Evolutionary conservation across 2,329 filamentous ascomycete species (phyloP).

Genomic region (Calonectria henricotiae): DNA sequence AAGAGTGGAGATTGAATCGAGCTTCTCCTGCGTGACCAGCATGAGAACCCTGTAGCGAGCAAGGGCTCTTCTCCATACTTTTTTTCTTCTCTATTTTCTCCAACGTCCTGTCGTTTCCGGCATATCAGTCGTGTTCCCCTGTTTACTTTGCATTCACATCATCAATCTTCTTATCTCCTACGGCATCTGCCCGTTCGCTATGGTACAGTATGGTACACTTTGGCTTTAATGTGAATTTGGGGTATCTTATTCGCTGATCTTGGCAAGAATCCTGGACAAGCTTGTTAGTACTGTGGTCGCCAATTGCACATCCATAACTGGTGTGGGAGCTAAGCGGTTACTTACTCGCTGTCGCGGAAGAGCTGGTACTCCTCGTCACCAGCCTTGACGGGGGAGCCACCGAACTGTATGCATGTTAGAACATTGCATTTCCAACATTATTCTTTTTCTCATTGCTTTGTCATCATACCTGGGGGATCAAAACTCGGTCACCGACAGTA

Average conservation of each 20-base stretch:
- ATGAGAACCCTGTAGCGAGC: slow-evolving; percentile 26
- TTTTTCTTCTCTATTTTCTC: slow-evolving; percentile 31
- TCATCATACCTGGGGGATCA: slow-evolving; percentile 88
- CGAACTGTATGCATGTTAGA: slow-evolving; percentile 75
- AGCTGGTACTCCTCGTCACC: slow-evolving; percentile 97
- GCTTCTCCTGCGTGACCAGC: slow-evolving; percentile 47
- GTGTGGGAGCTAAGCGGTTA: slow-evolving; percentile 51
- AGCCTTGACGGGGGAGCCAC: slow-evolving; percentile 95
- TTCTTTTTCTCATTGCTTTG: slow-evolving; percentile 5
- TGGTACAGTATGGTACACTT: slow-evolving; percentile 60
- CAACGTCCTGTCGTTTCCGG: slow-evolving; percentile 31
- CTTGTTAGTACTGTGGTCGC: slow-evolving; percentile 38
- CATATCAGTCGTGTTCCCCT: slow-evolving; percentile 42
- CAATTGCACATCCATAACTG: neutral
- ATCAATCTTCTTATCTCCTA: slow-evolving; percentile 42
- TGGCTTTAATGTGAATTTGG: slow-evolving; percentile 45
- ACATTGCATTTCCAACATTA: slow-evolving; percentile 12
- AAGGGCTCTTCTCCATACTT: slow-evolving; percentile 22
- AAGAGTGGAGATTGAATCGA: slow-evolving; percentile 55
- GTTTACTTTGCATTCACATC: slow-evolving; percentile 48
- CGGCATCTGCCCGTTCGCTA: slow-evolving; percentile 48
- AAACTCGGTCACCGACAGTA: slow-evolving; percentile 86
- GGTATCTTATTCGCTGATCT: slow-evolving; percentile 90
- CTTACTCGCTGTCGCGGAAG: slow-evolving; percentile 98
- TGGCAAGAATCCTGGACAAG: slow-evolving; percentile 86